Evolutionary conservation across 345 rosid genomes (phyloP).

Genomic region (Salix purpurea): DNA sequence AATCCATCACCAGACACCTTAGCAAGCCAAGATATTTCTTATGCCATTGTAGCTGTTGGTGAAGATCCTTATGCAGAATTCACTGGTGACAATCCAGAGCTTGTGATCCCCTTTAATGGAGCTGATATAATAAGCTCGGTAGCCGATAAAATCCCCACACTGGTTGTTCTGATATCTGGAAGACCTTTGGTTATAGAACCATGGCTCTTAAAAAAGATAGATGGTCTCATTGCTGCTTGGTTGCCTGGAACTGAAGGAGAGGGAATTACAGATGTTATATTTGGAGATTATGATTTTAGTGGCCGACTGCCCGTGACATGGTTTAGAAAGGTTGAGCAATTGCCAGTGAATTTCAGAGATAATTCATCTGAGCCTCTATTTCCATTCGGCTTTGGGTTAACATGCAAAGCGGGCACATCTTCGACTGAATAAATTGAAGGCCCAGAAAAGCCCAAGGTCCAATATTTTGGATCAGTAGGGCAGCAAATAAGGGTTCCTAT

Average conservation of each 20-base stretch:
- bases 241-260: constrained; percentile 76
- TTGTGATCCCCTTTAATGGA: constrained; percentile 61
- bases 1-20: constrained; percentile 55
- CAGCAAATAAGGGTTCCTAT: not conserved
- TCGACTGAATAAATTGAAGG: constrained; percentile 12
- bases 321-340: constrained; percentile 51
- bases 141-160: constrained; percentile 56
- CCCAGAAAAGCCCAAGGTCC: constrained; percentile 8
- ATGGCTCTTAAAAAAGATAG: constrained; percentile 49
- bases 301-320: constrained; percentile 75
- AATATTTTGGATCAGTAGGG: not conserved
- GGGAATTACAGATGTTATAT: constrained; percentile 63
- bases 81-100: constrained; percentile 54
- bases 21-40: constrained; percentile 41
- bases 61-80: constrained; percentile 75
- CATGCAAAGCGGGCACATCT: constrained; percentile 1
- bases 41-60: constrained; percentile 73
- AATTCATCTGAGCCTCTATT: constrained; percentile 59
- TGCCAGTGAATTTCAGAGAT: constrained; percentile 41
- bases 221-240: constrained; percentile 86
- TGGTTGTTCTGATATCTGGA: constrained; percentile 63
- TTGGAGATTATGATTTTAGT: constrained; percentile 55
- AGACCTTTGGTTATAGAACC: constrained; percentile 66
- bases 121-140: constrained; percentile 41
- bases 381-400: constrained; percentile 66